phyloP scores from a whole-genome alignment of 73 alveolate species.

The Paramecium biaurelia region DNA sequence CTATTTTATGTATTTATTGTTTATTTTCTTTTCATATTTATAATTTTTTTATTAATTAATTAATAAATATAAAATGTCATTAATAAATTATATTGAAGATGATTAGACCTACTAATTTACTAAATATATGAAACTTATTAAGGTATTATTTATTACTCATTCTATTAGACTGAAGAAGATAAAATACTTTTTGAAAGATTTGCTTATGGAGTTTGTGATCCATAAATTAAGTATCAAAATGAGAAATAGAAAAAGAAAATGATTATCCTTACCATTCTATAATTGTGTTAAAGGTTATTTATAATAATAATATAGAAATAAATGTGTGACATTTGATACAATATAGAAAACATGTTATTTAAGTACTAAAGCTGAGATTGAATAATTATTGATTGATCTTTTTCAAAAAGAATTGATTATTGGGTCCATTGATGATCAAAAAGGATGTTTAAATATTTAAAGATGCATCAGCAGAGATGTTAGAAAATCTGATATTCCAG shows the following conservation, averaged over 20 bases:
- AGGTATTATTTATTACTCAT: neutral
- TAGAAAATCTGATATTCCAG: neutral
- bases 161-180: neutral
- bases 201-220: slow-evolving; percentile 6
- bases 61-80: neutral
- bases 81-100: neutral
- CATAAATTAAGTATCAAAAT: neutral
- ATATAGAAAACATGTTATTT: neutral
- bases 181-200: neutral
- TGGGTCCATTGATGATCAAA: neutral
- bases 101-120: neutral
- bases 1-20: too few species aligned
- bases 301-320: neutral
- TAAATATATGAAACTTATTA: neutral
- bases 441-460: neutral
- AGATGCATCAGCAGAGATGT: slow-evolving; percentile 27
- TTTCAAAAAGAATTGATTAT: neutral
- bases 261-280: neutral
- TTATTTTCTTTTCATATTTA: neutral
- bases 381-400: neutral
- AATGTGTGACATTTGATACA: neutral
- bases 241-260: neutral
- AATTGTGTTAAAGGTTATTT: neutral
- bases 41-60: neutral
- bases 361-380: neutral